Base-by-base conservation (phyloP, 2,329 filamentous ascomycete species). In the Fusarium coicis region DNA sequence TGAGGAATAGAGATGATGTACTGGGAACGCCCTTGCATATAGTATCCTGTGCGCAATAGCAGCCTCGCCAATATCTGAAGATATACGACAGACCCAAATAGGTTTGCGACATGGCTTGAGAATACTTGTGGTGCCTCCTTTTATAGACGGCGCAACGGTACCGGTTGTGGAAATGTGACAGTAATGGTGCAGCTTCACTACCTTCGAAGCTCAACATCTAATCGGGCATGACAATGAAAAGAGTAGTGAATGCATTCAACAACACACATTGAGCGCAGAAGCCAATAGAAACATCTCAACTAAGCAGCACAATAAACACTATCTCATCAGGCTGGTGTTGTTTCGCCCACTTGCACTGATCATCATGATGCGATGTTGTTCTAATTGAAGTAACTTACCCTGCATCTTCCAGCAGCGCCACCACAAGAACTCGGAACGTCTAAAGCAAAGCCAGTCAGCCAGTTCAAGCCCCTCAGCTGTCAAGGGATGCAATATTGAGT, bases 251-350 rank as follows among this genome's bases (percentile, higher is more conserved):
- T 23, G 11, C 10, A 34, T 18, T 23, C 4, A 34, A 8, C 5
- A 4, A 19, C 23, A 14, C 30, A 23, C 6, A 10, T 19, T 19
- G 2, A 6, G 3, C 16, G 10, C 2, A 50, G 8, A 2, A 7
- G 0, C 4, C 4, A 50, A 16, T 19, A 8, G 3, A 7, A 4
- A 34, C 0, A 19, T 7, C 4, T 4, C 5, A 8, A 5, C 6
- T 0, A 2, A 14, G 6, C 1, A 19, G 16, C 30, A 0, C 11
- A 50, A 50, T 19, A 10, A 23, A 34, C 2, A 50, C 14, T 4
- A 2, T 15, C 4, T 14, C 8, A 34, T 2, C 47, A 47, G 11
- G 9, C n/a, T 34, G 6, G 30, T 4, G 6, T 23, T 52, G 16
- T 34, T 34, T 23, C n/a, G 9, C 30, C 30, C 11, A 50, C 7